Base-by-base conservation (phyloP, 306 rosid genomes). In the Abrus pulchellus region DNA sequence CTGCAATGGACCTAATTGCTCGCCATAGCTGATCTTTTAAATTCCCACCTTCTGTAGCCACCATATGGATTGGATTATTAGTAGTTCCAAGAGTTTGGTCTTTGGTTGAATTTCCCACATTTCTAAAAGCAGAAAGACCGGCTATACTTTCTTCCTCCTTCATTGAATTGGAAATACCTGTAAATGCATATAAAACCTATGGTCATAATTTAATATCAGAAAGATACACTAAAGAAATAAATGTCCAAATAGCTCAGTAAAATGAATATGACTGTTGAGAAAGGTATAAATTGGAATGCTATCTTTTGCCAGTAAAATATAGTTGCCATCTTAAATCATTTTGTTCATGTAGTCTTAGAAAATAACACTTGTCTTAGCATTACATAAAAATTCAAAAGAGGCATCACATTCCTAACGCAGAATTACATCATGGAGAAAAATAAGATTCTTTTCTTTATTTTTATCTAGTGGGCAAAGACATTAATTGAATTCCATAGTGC, bases 21-120 rank as follows among this genome's bases (percentile, higher is more conserved):
- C 97, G 92, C 98, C 97, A 89, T 65, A 92, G 76, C 82, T 86
- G 94, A 90, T 90, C 97, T 84, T 94, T 92, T 27, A 92, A 87
- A 56, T 87, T 89, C 38, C 91, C 92, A 78, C 89, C 96, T 78
- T 94, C 92, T 55, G 89, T 75, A 71, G 96, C 75, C 81, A 92
- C 94, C 97, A 89, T 90, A 85, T 94, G 93, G 79, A 92, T 87
- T 12, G 97, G 97, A 44, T 95, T 84, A 82, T 81, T 82, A 13
- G 96, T 79, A 50, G 93, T 92, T 67, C 98, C 97, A 82, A 92
- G 90, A 84, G 79, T 10, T 32, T 89, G 87, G n/a, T 83, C 94
- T 83, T 88, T 86, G 3, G 90, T 29, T 36, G 86, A 43, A 69
- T 87, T 92, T 52, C 97, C 93, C 9, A 72, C 80, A 81, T 85